A percentile compares a stretch with the other conserved stretches of the same genome.
Conservation (phyloP, 805 yeast species). For the Ogataea neopini region DNA sequence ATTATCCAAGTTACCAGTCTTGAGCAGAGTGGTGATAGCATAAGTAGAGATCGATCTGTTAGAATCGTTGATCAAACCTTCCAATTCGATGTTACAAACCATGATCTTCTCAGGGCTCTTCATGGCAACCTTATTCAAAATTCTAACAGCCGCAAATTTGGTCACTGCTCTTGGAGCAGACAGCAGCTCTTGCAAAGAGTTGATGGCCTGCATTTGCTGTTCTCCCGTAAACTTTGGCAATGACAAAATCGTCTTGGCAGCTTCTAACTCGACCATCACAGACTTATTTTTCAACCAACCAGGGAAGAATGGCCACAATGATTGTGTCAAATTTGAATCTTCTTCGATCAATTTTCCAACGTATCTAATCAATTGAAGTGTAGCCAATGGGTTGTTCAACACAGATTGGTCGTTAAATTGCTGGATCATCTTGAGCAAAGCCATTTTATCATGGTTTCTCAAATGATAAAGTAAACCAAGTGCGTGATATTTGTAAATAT, state of each 20-base stretch:
- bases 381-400: conserved; percentile 79
- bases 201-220: conserved; percentile 69
- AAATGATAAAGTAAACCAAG: conserved; percentile 85
- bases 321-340: conserved; percentile 62
- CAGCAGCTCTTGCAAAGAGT: conserved; percentile 72
- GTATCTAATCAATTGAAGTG: conserved; percentile 81
- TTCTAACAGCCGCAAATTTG: conserved; percentile 90
- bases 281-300: conserved; percentile 76
- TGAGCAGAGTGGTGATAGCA: conserved; percentile 93
- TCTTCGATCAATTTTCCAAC: conserved; percentile 71
- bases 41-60: conserved; percentile 93
- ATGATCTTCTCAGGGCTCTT: conserved; percentile 76
- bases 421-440: conserved; percentile 85
- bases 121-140: conserved; percentile 82
- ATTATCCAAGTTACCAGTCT: conserved; percentile 87
- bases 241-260: conserved; percentile 70
- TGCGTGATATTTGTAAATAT: conserved; percentile 93
- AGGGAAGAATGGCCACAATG: conserved; percentile 63
- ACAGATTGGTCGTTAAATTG: conserved; percentile 61
- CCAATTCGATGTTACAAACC: conserved; percentile 82
- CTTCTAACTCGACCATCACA: conserved; percentile 91
- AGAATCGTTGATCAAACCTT: conserved; percentile 80
- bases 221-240: conserved; percentile 59
- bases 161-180: conserved; percentile 88
- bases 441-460: conserved; percentile 91